A percentile compares a stretch with the other conserved stretches of the same genome.
These are phyloP conservation scores for Hemerocallis citrina DNA, from an alignment of 106 monocot genomes.

Conservation along the genomic window DNA sequence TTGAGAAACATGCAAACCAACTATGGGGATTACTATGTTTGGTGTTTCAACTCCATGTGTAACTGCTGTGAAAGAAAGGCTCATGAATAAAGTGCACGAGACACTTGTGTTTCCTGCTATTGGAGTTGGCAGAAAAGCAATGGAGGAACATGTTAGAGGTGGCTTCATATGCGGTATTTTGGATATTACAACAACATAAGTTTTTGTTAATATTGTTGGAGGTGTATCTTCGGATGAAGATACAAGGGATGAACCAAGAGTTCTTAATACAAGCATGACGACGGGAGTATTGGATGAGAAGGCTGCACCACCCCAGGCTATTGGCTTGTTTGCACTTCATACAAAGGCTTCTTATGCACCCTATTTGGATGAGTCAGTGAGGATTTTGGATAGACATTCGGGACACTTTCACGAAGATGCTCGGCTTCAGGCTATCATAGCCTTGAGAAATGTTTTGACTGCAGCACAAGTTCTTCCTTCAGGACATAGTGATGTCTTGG, in stretches of 20 bases:
- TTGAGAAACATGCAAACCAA: no score
- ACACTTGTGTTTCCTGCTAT: no score
- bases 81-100: no score
- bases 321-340: slow-evolving; percentile 89
- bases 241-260: slow-evolving; percentile 61
- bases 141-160: no score
- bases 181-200: no score
- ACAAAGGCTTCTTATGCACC: slow-evolving; percentile 64
- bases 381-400: slow-evolving; percentile 65
- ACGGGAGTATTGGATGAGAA: slow-evolving; percentile 98
- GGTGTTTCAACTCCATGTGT: no score
- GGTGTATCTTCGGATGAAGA: slow-evolving; percentile 99
- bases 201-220: no score
- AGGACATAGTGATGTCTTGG: slow-evolving; percentile 37
- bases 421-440: slow-evolving; percentile 81
- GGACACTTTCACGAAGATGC: slow-evolving; percentile 98
- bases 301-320: slow-evolving; percentile 95
- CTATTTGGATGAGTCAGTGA: slow-evolving; percentile 84
- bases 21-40: no score
- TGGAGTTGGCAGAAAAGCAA: no score
- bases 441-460: slow-evolving; percentile 75
- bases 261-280: slow-evolving; percentile 91
- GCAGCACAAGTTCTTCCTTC: slow-evolving; percentile 39
- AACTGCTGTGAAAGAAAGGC: no score
- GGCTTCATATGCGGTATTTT: no score